phyloP scores from a whole-genome alignment of 208 protist genomes.

The Tritrichomonas foetus region DNA sequence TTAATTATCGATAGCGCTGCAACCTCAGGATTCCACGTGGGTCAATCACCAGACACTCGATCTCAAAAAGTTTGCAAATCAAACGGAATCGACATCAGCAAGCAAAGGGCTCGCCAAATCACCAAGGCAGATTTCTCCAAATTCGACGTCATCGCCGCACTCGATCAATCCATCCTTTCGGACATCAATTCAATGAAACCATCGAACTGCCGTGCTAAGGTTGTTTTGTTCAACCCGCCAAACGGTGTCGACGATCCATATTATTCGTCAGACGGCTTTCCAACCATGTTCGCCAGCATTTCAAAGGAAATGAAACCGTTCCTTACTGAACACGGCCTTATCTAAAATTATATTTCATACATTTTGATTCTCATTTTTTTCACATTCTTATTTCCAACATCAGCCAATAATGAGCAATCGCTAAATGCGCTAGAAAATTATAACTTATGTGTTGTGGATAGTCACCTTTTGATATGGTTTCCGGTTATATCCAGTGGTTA shows the following conservation, averaged over 20 bases:
- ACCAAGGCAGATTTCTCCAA: not conserved
- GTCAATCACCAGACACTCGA: not conserved
- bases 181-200: not conserved
- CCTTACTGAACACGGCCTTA: no score
- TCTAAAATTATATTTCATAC: no score
- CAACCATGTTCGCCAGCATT: no score
- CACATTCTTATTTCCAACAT: no score
- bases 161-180: not conserved
- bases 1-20: not conserved
- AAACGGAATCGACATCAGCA: not conserved
- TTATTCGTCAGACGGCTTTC: not conserved
- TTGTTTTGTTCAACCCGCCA: slow-evolving; percentile 8
- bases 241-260: not conserved
- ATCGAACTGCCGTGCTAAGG: not conserved
- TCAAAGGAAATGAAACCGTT: no score
- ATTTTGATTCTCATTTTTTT: no score
- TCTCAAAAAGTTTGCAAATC: not conserved
- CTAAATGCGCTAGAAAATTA: no score
- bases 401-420: no score
- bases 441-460: no score
- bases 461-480: no score
- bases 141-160: slow-evolving; percentile 2
- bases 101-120: not conserved
- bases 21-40: not conserved
- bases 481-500: no score